These are phyloP conservation scores for Aspergillus ochraceus DNA, from an alignment of 2,329 filamentous ascomycete genomes.

Conservation along the genomic window DNA sequence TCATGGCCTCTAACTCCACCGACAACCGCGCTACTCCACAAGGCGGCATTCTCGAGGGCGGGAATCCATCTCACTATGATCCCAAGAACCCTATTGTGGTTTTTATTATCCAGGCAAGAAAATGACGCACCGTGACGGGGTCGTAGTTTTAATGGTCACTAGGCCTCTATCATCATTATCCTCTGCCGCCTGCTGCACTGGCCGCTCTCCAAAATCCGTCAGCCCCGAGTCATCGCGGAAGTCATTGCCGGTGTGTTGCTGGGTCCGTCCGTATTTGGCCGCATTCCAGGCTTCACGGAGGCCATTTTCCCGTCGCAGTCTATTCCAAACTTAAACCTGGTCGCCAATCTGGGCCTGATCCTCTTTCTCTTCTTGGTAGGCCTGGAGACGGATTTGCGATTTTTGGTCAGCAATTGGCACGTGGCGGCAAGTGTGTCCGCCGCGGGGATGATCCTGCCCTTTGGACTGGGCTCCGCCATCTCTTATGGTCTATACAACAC, in stretches of 20 bases:
- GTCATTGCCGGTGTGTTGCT: conserved; percentile 82
- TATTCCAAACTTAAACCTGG: conserved; percentile 72
- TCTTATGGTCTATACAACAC: conserved; percentile 78
- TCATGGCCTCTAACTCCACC: conserved; percentile 24
- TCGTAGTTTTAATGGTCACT: conserved; percentile 1
- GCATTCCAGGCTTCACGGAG: conserved; percentile 73
- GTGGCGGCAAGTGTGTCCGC: conserved; percentile 75
- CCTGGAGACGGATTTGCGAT: conserved; percentile 78
- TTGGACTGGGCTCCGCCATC: conserved; percentile 76
- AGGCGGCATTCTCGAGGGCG: conserved; percentile 69
- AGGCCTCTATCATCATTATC: conserved; percentile 72
- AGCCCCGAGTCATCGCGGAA: conserved; percentile 81
- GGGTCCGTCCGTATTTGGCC: conserved; percentile 84
- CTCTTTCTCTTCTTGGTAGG: conserved; percentile 87
- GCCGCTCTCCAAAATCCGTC: conserved; percentile 73
- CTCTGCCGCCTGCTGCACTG: conserved; percentile 74
- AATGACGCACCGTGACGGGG: not conserved
- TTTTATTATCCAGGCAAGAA: conserved; percentile 70
- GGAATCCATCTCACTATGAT: conserved; percentile 68
- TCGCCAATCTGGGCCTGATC: conserved; percentile 80
- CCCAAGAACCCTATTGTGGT: conserved; percentile 70
- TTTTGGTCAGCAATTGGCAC: conserved; percentile 77
- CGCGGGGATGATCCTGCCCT: conserved; percentile 78
- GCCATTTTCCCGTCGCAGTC: conserved; percentile 76
- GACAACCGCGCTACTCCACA: conserved; percentile 46